Evolutionary conservation across 352 stramenopile species (phyloP), one percentile per base, ranked within the genome.

Genomic region (Globisporangium camurandrum): DNA sequence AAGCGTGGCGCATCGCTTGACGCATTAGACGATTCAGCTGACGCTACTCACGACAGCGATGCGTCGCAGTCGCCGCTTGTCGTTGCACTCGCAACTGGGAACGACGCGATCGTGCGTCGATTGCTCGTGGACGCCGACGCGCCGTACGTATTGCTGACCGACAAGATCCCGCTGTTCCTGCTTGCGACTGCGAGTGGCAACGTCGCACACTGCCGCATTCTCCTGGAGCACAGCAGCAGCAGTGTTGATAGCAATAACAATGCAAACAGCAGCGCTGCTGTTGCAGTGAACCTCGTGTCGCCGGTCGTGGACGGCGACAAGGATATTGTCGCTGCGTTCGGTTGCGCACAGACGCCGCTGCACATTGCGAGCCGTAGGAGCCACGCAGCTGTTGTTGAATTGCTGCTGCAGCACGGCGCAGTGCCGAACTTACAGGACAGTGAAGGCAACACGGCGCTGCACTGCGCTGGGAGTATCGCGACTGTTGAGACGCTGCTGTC

Each of bases 371-470:
- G 77, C 66, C 73, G 68, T 42, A 80, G 75, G 38, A 78, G 80
- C 1, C 83, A 93, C 42, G 67, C 63, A 0, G 57, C 63, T 3
- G 61, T 91, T 1, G 78, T 89, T 0, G 57, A 83, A 46, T 59
- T 91, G 12, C 44, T 93, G 40, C 50, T 93, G 33, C 65, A 66
- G 22, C 74, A 86, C 39, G 75, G 74, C 36, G 79, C 83, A 1
- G 79, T 76, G 1, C 71, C 79, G 1, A 93, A 93, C 51, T 55
- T 89, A 10, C 77, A 78, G 36, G 83, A 91, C 27, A 62, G 80
- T 16, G 77, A 93, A 60, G 83, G 83, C 20, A 93, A 93, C 43
- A 93, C 83, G 16, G 60, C 83, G 14, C 55, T 93, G 23, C 83
- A 93, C 43, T 72, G 69, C 49, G 80, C 77, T 1, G 62, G 61